Percentiles rank a stretch among this genome's conserved stretches.
These are phyloP conservation scores for Bassia scoparia DNA, from an alignment of 148 eudicot species.

Conservation along the genomic window DNA sequence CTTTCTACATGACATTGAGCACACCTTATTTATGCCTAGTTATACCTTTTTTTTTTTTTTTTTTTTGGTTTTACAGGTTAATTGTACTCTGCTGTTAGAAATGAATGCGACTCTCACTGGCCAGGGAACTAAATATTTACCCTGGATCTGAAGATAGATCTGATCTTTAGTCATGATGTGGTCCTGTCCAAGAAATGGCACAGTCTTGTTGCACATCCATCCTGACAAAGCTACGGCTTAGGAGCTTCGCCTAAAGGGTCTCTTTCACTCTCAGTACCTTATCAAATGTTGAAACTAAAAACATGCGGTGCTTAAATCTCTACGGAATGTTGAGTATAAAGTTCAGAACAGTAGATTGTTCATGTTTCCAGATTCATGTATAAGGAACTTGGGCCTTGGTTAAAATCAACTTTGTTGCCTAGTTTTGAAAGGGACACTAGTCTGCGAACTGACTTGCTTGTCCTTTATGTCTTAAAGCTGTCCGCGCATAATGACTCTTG, in stretches of 20 bases:
- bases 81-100: slow-evolving; percentile 70
- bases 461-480: too few relatives aligned
- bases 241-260: slow-evolving; percentile 62
- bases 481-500: too few relatives aligned
- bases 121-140: slow-evolving; percentile 47
- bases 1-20: neutral
- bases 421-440: neutral
- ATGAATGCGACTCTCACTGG: slow-evolving; percentile 56
- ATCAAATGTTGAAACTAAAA: slow-evolving; percentile 6
- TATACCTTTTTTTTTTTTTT: neutral
- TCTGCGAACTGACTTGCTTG: neutral
- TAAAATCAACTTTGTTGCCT: neutral
- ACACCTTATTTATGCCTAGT: neutral
- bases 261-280: slow-evolving; percentile 95
- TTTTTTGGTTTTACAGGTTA: slow-evolving; percentile 49
- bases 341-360: neutral
- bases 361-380: neutral
- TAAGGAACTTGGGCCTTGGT: neutral
- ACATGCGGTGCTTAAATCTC: neutral
- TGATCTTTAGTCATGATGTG: slow-evolving; percentile 32
- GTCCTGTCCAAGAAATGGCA: slow-evolving; percentile 49
- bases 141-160: slow-evolving; percentile 34
- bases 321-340: neutral
- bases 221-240: slow-evolving; percentile 77
- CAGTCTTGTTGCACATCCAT: slow-evolving; percentile 84